Percentiles rank a stretch among this genome's conserved stretches.
Conservation (phyloP, 2,329 filamentous ascomycete species). For the Cladophialophora carrionii region DNA sequence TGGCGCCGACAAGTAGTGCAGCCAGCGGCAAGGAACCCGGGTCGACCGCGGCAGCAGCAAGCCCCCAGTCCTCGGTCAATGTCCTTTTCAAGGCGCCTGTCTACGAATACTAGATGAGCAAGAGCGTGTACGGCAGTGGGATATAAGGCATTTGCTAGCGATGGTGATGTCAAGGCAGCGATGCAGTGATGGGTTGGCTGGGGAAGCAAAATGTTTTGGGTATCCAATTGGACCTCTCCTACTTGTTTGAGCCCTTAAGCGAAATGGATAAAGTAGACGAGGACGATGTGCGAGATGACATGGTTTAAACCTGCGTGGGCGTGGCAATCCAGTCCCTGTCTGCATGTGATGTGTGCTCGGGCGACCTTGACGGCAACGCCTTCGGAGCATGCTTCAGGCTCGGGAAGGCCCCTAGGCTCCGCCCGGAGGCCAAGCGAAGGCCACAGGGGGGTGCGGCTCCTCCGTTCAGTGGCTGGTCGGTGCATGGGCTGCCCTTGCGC, state of each 20-base stretch:
- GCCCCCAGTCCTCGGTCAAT: slow-evolving; percentile 49
- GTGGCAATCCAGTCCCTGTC: background rate
- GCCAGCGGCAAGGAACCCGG: slow-evolving; percentile 27
- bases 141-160: slow-evolving; percentile 1
- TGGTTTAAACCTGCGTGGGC: background rate
- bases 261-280: slow-evolving; percentile 12
- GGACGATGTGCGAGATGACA: slow-evolving; percentile 5
- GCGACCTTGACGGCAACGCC: background rate
- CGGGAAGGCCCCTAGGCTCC: background rate
- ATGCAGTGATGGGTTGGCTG: background rate
- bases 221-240: slow-evolving; percentile 9
- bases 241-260: slow-evolving; percentile 12
- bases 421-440: background rate
- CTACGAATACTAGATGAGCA: slow-evolving; percentile 49
- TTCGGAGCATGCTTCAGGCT: background rate
- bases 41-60: slow-evolving; percentile 29
- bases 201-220: slow-evolving; percentile 3
- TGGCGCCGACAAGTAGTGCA: slow-evolving; percentile 16
- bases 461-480: background rate
- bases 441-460: slow-evolving; percentile 5
- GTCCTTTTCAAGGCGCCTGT: slow-evolving; percentile 76
- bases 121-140: background rate
- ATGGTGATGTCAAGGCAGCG: background rate
- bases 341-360: background rate
- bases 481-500: background rate